Evolutionary conservation across 2,329 filamentous ascomycete species (phyloP), one percentile per base, ranked within the genome.

Genomic region (Sarocladium brachiariae): DNA sequence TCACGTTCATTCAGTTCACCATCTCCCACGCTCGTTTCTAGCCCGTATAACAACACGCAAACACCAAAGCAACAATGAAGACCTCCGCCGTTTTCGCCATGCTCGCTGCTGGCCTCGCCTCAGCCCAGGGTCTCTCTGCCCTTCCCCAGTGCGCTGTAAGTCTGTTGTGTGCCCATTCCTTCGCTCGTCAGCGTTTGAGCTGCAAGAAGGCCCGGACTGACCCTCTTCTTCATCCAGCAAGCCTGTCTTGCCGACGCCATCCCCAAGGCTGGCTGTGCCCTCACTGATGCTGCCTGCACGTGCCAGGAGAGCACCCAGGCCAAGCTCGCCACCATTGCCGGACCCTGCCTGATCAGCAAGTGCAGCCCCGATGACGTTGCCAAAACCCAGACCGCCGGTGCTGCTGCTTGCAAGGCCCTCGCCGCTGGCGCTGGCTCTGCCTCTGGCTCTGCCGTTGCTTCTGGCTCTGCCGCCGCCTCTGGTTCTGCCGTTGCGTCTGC

Each of bases 31-130:
- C 43, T 33, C 25, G 25, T 10, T 43, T 13, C 27, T n/a, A n/a
- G n/a, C n/a, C n/a, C n/a, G n/a, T n/a, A n/a, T n/a, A n/a, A n/a
- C n/a, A n/a, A n/a, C n/a, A n/a, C n/a, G n/a, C n/a, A 30, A 35
- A 33, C 14, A 37, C 45, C 49, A 52, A 25, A 46, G 4, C 30
- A 18, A 52, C 21, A 6, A 52, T 52, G 51, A 51, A 50, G 49
- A 11, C 33, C 33, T n/a, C 43, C 13, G 27, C 27, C 24, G 27
- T 49, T 33, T 6, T 51, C 33, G 30, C 49, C 35, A 38, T 51
- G 41, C 13, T 51, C 41, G 51, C 51, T 18, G 27, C 41, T 39
- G 41, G 51, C 39, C 31, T 53, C 33, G 51, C 25, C 30, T 18
- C 39, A 11, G 51, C 51, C 25, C 49, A 50, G 25, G 31, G 30